Base-by-base conservation (phyloP, 352 stramenopile genomes). In the Peronospora farinosa region DNA sequence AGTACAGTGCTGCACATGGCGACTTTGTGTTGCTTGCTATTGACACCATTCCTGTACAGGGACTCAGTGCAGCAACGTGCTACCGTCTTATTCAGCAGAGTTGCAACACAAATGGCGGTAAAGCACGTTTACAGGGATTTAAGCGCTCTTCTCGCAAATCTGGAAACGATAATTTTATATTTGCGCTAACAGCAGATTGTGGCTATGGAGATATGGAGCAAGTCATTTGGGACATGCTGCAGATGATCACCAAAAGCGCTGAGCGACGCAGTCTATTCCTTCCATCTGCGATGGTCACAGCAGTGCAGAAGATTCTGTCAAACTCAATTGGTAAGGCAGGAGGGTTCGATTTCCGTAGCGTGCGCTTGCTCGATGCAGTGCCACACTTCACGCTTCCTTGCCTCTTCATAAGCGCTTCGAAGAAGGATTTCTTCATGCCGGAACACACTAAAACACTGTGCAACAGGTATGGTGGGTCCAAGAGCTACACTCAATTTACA, bases 371-470 rank as follows among this genome's bases (percentile, higher is more conserved):
- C 19, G 67, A 78, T 28, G 57, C 62, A 15, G 72, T 66, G 9
- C 47, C 55, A 25, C 49, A 55, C 8, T 73, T 86, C 40, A 60
- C 46, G 27, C 45, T 78, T 11, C 69, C 80, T 2, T 86, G 80
- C 16, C 44, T 86, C 12, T 91, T 91, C 57, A 60, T 87, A 25
- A 83, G 68, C 32, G 72, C 72, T 11, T 79, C 65, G 0, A 81
- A 85, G 61, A 81, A 83, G 25, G 80, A 88, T 44, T 91, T 91
- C 30, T 83, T 91, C 33, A 72, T 59, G 9, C 79, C 79, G 15
- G 55, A 70, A 8, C 78, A 88, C 21, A 73, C 80, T 12, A 61
- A 62, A 44, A 45, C 63, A 9, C 52, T 91, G 13, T 81, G 60
- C 28, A 65, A 85, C 2, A 41, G 47, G 9, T 91, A 91, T 21